phyloP scores from a whole-genome alignment of 495 filamentous ascomycete species.

The Pyronema omphalodes region DNA sequence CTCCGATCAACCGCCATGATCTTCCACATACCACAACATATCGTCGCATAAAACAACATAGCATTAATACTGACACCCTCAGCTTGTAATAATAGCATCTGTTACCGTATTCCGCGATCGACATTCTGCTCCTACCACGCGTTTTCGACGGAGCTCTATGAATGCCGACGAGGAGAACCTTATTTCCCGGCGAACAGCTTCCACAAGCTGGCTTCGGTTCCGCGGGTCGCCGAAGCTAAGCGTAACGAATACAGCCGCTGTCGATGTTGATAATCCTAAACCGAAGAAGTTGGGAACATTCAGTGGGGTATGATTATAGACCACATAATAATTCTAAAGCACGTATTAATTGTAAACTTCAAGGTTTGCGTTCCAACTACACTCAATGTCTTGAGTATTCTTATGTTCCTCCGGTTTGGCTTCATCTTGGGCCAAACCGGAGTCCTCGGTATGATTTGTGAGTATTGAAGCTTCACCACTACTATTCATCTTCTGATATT shows the following conservation, averaged over 20 bases:
- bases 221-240: not conserved
- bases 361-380: conserved; percentile 68
- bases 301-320: conserved; percentile 14
- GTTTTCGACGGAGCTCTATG: not conserved
- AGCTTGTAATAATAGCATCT: no score
- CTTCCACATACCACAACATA: no score
- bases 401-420: conserved; percentile 47
- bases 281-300: conserved; percentile 23
- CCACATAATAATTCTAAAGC: not conserved
- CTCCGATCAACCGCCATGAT: no score
- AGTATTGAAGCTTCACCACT: not conserved
- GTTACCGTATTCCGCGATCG: no score
- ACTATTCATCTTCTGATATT: not conserved
- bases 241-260: not conserved
- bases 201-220: not conserved
- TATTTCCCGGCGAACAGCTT: not conserved
- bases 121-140: no score
- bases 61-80: no score
- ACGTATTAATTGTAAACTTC: not conserved
- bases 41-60: no score
- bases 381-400: conserved; percentile 71
- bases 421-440: conserved; percentile 46
- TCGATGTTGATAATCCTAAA: conserved; percentile 16
- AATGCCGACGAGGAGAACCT: not conserved
- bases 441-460: conserved; percentile 63